Base-by-base conservation (phyloP, 2,329 filamentous ascomycete species). In the Sclerotinia spermophila region DNA sequence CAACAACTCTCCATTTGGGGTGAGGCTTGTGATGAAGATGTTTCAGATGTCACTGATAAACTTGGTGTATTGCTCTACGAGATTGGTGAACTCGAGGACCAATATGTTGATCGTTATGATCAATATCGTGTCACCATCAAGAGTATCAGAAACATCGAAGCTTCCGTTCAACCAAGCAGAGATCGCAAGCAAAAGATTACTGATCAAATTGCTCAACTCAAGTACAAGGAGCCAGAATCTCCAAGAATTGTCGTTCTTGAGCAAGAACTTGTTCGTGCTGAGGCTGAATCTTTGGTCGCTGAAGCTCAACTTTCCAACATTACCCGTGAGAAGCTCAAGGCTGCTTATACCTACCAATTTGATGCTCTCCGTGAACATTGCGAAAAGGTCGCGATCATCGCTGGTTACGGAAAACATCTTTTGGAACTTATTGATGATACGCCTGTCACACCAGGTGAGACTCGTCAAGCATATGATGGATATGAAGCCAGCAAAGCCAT, bases 121-220 rank as follows among this genome's bases (percentile, higher is more conserved):
- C 96, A 99, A 83, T 99, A 98, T 85, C 93, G 96, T 79, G 92
- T 99, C 71, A 99, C 96, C 68, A 97, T 99, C 84, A 99, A 99
- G 90, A 97, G 94, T 81, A 97, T 99, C 79, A 92, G 96, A 78
- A 99, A 99, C 83, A 99, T 99, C 75, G 96, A 99, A 83, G 94
- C 95, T 72, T 98, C 95, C 33, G 96, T 99, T 66, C 96, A 99
- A 83, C 96, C 96, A 70, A 97, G 94, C 85, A 89, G 96, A 83
- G 96, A 99, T 83, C 92, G 96, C 82, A 99, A 99, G 86, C 95
- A 98, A 82, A 99, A 98, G 84, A 98, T 99, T 79, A 97, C 93
- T 78, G 96, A 99, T 81, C 93, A 98, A 81, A 99, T 99, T 78
- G 95, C 96, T 66, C 95, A 98, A 82, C 88, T 99, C 78, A 99